Base-by-base conservation (phyloP, 2,329 filamentous ascomycete genomes). In the Talaromyces sp. region DNA sequence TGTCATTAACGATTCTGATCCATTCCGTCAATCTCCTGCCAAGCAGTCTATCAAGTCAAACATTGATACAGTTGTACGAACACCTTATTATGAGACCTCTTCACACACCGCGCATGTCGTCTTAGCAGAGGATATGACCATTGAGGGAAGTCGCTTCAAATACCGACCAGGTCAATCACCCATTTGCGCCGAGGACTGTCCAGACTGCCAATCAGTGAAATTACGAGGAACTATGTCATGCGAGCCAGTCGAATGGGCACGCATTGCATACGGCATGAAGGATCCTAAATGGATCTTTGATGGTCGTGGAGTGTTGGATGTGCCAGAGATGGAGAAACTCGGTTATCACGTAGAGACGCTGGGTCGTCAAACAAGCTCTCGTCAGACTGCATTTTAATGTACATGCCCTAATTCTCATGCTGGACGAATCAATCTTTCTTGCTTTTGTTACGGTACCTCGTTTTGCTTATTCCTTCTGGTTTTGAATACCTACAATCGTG, bases 1-100 rank as follows among this genome's bases (percentile, higher is more conserved):
- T 31, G 78, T 86, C 47, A 76, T 84, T 66, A 85, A 82, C 1
- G 83, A 84, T 22, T 85, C 82, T 74, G 82, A 84, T 61, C 82
- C 85, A 63, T 85, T 85, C 72, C 77, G 76, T 31, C 77, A 77
- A 56, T 69, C 67, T 1, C 58, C 66, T 22, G 58, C 45, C 3
- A 52, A 62, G 62, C 63, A 66, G 35, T 5, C 13, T 27, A 37
- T 47, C 3, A 62, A 45, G 19, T 24, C 50, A 3, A 66, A 27
- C 9, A 24, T 35, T 4, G 52, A 58, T 19, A 13, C 11, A 13
- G 10, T 10, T 37, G 31, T 41, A 7, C 39, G 63, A 33, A 62
- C 2, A 10, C 1, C 56, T 39, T 64, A 50, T 33, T 43, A 59
- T 43, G 62, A 64, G 7, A 52, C 5, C 0, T 22, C 33, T 27